Conservation (phyloP, 352 stramenopile species). For the Pythium coloratum region DNA sequence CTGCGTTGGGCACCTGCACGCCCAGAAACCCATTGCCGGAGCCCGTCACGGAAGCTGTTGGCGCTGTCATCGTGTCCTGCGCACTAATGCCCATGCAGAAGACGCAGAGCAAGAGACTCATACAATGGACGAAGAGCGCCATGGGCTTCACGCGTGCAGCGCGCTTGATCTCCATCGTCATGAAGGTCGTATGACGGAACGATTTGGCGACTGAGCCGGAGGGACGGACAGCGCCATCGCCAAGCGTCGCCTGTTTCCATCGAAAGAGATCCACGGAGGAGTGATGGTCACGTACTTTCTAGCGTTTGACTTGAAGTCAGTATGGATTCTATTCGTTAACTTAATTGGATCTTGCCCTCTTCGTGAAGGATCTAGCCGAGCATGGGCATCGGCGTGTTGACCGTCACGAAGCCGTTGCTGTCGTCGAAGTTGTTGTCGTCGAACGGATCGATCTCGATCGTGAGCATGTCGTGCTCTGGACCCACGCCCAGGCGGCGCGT, state of each 20-base stretch:
- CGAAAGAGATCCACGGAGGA: constrained; percentile 1
- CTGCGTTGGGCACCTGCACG: constrained; percentile 8
- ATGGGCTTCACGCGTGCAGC: not conserved
- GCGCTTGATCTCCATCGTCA: not conserved
- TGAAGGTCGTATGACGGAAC: not conserved
- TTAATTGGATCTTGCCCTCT: not conserved
- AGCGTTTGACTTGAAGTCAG: constrained; percentile 8
- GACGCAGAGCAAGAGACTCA: constrained; percentile 3
- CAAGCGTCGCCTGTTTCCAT: constrained; percentile 5
- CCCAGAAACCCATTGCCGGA: constrained; percentile 13
- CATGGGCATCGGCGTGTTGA: constrained; percentile 19
- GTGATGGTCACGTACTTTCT: constrained; percentile 19
- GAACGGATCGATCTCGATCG: constrained; percentile 30
- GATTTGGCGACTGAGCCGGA: not conserved
- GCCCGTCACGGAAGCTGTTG: not conserved
- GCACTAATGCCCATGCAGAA: not conserved
- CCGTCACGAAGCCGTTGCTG: constrained; percentile 10
- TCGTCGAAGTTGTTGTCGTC: constrained; percentile 23
- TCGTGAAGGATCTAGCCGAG: constrained; percentile 4
- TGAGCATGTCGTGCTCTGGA: constrained; percentile 23
- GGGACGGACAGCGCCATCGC: not conserved
- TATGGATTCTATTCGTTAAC: constrained; percentile 17
- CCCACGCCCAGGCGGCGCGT: constrained; percentile 3
- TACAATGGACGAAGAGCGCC: not conserved
- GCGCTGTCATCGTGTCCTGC: not conserved